Base-by-base conservation (phyloP, 2,329 filamentous ascomycete genomes). In the Fusarium fracticaudum region DNA sequence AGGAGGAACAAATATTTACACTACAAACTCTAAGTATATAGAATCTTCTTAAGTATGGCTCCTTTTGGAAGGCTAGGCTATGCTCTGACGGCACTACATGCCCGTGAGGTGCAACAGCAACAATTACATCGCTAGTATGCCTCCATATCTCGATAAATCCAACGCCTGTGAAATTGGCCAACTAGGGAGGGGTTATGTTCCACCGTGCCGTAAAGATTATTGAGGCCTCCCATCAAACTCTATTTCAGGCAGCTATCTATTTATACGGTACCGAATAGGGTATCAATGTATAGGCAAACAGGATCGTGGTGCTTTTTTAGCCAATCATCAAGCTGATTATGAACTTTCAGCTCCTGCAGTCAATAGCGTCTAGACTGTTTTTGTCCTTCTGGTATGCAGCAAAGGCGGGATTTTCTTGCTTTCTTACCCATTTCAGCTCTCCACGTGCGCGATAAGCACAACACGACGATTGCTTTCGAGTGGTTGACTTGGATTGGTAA, bases 401-500 rank as follows among this genome's bases (percentile, higher is more conserved):
- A 7, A 33, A 33, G 15, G 22, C 5, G 15, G 31, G 22, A 10
- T 18, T 50, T 50, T 50, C 29, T 9, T 24, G 11, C 18, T 33
- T 31, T 33, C 11, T 18, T 18, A 14, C 45, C 45, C 18, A 5
- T 33, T 50, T 50, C 47, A 50, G 47, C 47, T 50, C 22, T 50
- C 22, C 15, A 24, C 15, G 9, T 5, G 5, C 22, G 2, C 18
- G 33, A 18, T 0, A n/a, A 1, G 22, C n/a, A n/a, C n/a, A n/a
- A n/a, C n/a, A n/a, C 15, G 29, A 33, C 13, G 22, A 3, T 22
- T 22, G 20, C 11, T 17, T 31, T 31, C 3, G 8, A 31, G 26
- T 48, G 45, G 45, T 14, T 48, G 45, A 12, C 14, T 12, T 31
- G 20, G 20, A 31, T 31, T 12, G 22, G 14, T 22, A 17, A 31